Conservation (phyloP, 2,329 filamentous ascomycete species). For the Diplocarpon rosae region DNA sequence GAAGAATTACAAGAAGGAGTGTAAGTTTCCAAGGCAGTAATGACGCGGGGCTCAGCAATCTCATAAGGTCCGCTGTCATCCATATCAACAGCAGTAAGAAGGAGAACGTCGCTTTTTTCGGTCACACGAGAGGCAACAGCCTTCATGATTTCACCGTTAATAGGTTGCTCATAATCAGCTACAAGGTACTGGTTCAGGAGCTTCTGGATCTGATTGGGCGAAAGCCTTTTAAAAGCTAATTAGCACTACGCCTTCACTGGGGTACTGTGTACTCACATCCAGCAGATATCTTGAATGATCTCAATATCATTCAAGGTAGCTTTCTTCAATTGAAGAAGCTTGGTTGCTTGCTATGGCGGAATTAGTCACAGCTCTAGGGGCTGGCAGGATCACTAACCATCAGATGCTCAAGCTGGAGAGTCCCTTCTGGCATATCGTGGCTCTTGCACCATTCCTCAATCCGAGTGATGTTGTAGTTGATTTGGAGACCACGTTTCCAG, state of each 20-base stretch:
- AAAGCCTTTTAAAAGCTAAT: slow-evolving; percentile 50
- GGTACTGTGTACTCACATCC: slow-evolving; percentile 63
- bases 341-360: slow-evolving; percentile 71
- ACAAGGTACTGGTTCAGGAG: slow-evolving; percentile 97
- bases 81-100: slow-evolving; percentile 94
- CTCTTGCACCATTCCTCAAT: slow-evolving; percentile 99
- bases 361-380: slow-evolving; percentile 22
- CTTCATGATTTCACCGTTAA: slow-evolving; percentile 99
- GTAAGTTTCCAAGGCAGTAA: slow-evolving; percentile 94
- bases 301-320: slow-evolving; percentile 98
- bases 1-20: slow-evolving; percentile 79
- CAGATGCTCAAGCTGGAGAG: slow-evolving; percentile 90
- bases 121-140: slow-evolving; percentile 93
- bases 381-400: slow-evolving; percentile 53
- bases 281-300: slow-evolving; percentile 99
- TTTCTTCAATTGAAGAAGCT: slow-evolving; percentile 96
- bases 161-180: slow-evolving; percentile 97
- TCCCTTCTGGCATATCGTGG: slow-evolving; percentile 98
- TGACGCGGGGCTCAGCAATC: slow-evolving; percentile 91
- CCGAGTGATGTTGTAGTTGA: slow-evolving; percentile 99
- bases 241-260: slow-evolving; percentile 1
- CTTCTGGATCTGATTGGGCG: slow-evolving; percentile 98
- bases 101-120: slow-evolving; percentile 93
- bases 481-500: slow-evolving; percentile 97
- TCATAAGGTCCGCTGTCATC: slow-evolving; percentile 97